Evolutionary conservation across 2,329 filamentous ascomycete genomes (phyloP).

Genomic region (Fusarium tupiense): DNA sequence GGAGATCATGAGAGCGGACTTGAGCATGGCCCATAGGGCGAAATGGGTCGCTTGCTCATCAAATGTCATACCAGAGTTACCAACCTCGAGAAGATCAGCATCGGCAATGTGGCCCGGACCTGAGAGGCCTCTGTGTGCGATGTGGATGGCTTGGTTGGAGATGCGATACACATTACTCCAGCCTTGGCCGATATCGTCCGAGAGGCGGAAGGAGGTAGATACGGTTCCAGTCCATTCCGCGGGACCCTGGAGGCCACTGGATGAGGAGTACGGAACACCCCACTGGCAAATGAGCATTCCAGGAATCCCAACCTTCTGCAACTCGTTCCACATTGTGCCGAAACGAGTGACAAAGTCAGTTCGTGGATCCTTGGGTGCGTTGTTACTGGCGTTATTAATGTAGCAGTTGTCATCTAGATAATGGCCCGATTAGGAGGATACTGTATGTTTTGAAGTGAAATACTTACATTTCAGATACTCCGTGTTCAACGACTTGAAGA

Average conservation of each 20-base stretch:
- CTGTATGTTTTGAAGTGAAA: no score
- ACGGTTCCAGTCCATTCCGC: not conserved
- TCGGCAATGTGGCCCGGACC: not conserved
- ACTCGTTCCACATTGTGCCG: not conserved
- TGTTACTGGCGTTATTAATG: not conserved
- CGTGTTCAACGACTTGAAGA: not conserved
- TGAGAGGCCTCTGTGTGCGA: not conserved
- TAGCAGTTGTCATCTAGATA: not conserved
- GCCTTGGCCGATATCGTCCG: not conserved
- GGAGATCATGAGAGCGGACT: not conserved
- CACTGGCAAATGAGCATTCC: not conserved
- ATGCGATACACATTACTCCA: not conserved
- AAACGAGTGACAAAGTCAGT: slow-evolving; percentile 1
- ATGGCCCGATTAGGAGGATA: not conserved
- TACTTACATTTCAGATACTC: not conserved
- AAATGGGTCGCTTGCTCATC: not conserved
- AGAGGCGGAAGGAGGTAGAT: not conserved
- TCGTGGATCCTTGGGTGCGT: not conserved
- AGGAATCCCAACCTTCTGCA: not conserved
- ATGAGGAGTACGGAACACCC: not conserved
- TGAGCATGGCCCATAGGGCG: not conserved
- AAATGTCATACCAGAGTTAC: not conserved
- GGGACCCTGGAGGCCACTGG: not conserved
- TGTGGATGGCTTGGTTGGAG: not conserved
- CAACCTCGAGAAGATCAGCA: not conserved